Base-by-base conservation (phyloP, 139 green algal genomes). In the Tetradesmus obliquus region DNA sequence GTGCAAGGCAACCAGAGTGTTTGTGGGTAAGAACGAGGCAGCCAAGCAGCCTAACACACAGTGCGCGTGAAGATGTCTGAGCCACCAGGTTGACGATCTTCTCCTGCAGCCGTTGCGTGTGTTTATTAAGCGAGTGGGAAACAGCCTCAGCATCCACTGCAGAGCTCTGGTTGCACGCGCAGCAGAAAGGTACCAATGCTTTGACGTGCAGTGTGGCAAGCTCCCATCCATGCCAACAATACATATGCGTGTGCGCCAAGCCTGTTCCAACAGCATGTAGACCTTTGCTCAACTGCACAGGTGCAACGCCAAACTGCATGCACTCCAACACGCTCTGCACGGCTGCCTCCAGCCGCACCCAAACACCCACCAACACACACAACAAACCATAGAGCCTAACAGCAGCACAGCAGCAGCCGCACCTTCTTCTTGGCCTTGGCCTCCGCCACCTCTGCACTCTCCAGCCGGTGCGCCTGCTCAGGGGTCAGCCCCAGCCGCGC, bases 361-460 rank as follows among this genome's bases (percentile, higher is more conserved):
- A 15, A 76, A 76, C 22, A 8, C 20, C 74, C 20, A 8, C 20
- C 74, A n/a, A 32, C 74, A 12, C 74, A 82, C 74, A 82, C 22
- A 32, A n/a, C 8, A 12, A 45, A 10, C 74, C 1, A 76, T 19
- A 15, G 66, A n/a, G 66, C 66, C 66, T 4, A 76, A 19, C 66
- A 76, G 19, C 66, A 8, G 66, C 80, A 22, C 13, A 9, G 24
- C 6, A 19, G 0, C n/a, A 5, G 0, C 4, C 88, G 24, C 81
- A 83, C 82, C 89, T 87, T 86, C 91, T 95, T 95, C 81, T 95
- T 93, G 74, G 94, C 92, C 87, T 94, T 91, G 51, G 88, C 88
- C 55, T 87, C 93, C 1, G 95, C 95, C 17, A 93, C n/a, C 92
- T 99, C 97, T 0, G 96, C 96, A 2, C 96, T 98, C 51, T 99